A percentile compares a stretch with the other conserved stretches of the same genome.
phyloP scores from a whole-genome alignment of 805 yeast genomes.

The Hanseniaspora jakobsenii region DNA sequence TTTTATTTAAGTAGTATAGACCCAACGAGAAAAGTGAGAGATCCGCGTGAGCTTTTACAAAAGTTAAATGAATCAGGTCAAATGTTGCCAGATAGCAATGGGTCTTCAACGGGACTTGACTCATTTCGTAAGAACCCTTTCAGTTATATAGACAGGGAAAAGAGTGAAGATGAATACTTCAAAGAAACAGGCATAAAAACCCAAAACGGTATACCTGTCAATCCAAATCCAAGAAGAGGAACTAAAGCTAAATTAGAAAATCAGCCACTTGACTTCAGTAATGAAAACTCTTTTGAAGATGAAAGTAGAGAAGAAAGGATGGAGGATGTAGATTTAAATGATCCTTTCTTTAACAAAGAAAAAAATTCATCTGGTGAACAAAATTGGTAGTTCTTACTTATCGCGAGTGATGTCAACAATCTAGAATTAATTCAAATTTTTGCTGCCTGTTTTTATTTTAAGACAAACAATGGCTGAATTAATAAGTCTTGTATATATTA shows the following conservation, averaged over 20 bases:
- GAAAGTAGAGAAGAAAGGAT: not conserved
- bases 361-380: too few species aligned
- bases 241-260: not conserved
- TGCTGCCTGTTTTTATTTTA: too few species aligned
- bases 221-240: constrained; percentile 5
- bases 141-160: constrained; percentile 10
- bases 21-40: constrained; percentile 41
- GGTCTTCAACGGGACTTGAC: too few species aligned
- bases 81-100: too few species aligned
- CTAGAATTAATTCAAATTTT: too few species aligned
- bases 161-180: constrained; percentile 9
- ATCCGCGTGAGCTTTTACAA: constrained; percentile 37
- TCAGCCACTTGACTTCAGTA: too few species aligned
- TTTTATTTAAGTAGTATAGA: constrained; percentile 40
- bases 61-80: constrained; percentile 21
- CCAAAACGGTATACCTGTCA: not conserved
- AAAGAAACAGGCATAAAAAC: constrained; percentile 6
- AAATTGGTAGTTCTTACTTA: too few species aligned
- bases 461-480: too few species aligned
- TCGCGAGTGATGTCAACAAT: too few species aligned
- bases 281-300: constrained; percentile 18
- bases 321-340: not conserved
- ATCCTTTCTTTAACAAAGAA: too few species aligned
- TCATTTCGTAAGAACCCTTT: constrained; percentile 25
- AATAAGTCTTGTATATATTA: too few species aligned